Evolutionary conservation across 495 filamentous ascomycete species (phyloP), one percentile per base, ranked within the genome.

Genomic region (Viridothelium virens): DNA sequence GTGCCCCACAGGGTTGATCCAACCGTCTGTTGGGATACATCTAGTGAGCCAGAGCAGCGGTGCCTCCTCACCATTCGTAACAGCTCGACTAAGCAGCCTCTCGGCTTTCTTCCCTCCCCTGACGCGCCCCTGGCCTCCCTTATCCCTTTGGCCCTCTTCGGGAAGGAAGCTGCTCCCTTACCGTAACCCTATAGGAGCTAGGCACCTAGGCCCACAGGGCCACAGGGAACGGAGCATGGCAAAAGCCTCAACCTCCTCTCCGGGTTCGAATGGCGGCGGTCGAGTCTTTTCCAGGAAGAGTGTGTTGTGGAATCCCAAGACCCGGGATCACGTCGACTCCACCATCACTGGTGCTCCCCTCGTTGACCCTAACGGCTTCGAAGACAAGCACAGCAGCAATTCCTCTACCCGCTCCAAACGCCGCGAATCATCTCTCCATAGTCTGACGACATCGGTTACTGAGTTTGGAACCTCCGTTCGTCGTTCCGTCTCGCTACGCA

Each of bases 401-500:
- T 59, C 53, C 25, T 59, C 53, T 7, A 59, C 53, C 53, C 53
- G 53, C 4, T 59, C 53, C n/a, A 59, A 59, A 14, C 53, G 53
- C 11, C 11, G 70, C 47, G 70, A 71, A 44, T 67, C 65, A 38
- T 66, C 59, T 46, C 59, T 71, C 18, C 53, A 66, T 41, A 71
- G 70, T 47, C 61, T 71, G 38, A 63, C 64, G 33, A 65, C 46
- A 33, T 63, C 64, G 33, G 70, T 70, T 16, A 65, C 65, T 33
- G 70, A 71, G 39, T 46, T 71, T 63, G 65, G 70, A 10, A 63
- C 67, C 36, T 68, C 63, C 65, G 70, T 71, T 14, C 44, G 65
- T 16, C 53, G 70, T 25, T 68, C 65, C n/a, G 70, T 71, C 18
- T 71, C 70, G 14, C 53, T 71, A 37, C 70, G 70, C 14, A 67